Base-by-base conservation (phyloP, 164 flowering plant genomes). In the Piper longum region DNA sequence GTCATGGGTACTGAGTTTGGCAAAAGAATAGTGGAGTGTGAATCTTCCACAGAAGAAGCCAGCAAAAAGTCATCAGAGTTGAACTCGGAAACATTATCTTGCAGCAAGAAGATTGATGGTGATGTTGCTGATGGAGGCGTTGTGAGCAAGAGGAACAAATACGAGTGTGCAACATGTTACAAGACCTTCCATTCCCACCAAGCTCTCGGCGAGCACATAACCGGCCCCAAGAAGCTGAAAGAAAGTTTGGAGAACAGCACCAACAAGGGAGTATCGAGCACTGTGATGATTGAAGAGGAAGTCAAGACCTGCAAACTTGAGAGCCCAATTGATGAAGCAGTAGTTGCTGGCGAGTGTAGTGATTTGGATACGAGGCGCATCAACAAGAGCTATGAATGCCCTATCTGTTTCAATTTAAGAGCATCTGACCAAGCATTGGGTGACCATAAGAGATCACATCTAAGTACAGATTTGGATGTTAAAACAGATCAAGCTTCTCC, bases 371-470 rank as follows among this genome's bases (percentile, higher is more conserved):
- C 9, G 60, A 14, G 3, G 41, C 77, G 73, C 73, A 82, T 76
- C 57, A 74, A 61, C 51, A 80, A 75, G 59, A 75, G 68, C 17
- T 86, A 82, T 54, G 80, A 83, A 63, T 85, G 89, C 64, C 84
- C 86, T 39, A 62, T 82, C 54, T 84, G 89, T 67, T 74, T 74
- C 76, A 82, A 73, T 74, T 77, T 81, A 42, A 85, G 80, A 65
- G 58, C 72, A 55, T 84, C 91, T 17, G 95, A 84, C 54, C 91
- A 88, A 77, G 89, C 91, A 19, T 76, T 85, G 56, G 88, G 95
- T 12, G 90, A 90, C 58, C 90, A 85, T 72, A 83, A 83, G 75
- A 78, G 90, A 74, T 81, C 88, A 43, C 91, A 82, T 71, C 66
- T 80, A 60, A 52, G 73, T 43, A 84, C 79, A 43, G 65, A 65